Evolutionary conservation across 2,329 filamentous ascomycete species (phyloP).

Genomic region (Talaromyces verruculosus): DNA sequence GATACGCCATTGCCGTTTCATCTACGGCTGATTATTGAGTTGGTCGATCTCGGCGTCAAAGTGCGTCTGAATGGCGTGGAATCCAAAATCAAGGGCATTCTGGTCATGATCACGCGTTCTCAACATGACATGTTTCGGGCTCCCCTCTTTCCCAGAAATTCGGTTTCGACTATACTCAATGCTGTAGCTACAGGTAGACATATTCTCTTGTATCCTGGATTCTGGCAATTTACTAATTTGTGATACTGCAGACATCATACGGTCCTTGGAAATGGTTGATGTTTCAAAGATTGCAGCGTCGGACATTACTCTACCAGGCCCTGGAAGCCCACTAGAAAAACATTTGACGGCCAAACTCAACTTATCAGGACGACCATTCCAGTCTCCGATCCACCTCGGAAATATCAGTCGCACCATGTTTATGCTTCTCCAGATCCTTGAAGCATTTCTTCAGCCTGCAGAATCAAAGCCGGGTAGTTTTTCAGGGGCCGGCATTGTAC

Average conservation of each 20-base stretch:
- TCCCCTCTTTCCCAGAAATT: constrained; percentile 31
- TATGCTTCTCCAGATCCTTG: constrained; percentile 33
- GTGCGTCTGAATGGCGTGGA: constrained; percentile 45
- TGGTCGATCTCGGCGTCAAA: constrained; percentile 50
- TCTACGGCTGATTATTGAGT: constrained; percentile 55
- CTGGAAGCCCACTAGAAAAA: constrained; percentile 29
- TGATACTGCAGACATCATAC: constrained; percentile 46
- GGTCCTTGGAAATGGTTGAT: constrained; percentile 40
- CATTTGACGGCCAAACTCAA: constrained; percentile 33
- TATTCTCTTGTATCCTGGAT: constrained; percentile 1
- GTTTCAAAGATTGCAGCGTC: constrained; percentile 16
- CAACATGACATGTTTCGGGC: constrained; percentile 36
- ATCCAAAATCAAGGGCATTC: constrained; percentile 40
- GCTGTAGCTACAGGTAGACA: constrained; percentile 41
- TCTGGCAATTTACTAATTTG: neutral
- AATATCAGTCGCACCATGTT: constrained; percentile 30
- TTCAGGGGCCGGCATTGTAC: constrained; percentile 30
- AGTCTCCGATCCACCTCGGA: constrained; percentile 30
- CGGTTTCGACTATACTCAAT: constrained; percentile 35
- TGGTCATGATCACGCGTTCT: constrained; percentile 32
- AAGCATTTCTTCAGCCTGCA: constrained; percentile 29
- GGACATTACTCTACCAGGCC: constrained; percentile 31
- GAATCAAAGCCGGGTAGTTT: constrained; percentile 23
- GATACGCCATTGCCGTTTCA: constrained; percentile 51
- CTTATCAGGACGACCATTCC: constrained; percentile 33